A percentile compares a stretch with the other conserved stretches of the same genome.
Conservation (phyloP, 1,284 basidiomycete species). For the Cronartium quercuum region DNA sequence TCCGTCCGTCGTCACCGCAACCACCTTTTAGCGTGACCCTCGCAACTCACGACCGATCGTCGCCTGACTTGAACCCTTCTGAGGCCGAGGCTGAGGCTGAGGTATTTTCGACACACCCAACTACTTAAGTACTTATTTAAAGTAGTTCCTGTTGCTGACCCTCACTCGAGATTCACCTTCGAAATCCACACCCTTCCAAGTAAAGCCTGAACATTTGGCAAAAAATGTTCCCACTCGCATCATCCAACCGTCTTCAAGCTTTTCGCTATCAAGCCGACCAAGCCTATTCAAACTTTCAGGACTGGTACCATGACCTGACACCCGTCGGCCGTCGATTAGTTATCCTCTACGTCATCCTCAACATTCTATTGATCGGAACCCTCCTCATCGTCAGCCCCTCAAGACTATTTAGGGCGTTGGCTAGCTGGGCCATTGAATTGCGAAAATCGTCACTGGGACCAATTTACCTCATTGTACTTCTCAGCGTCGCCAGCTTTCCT, state of each 20-base stretch:
- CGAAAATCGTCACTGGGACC: constrained; percentile 15
- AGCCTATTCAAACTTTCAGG: constrained; percentile 12
- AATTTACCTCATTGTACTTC: constrained; percentile 18
- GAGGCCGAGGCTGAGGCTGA: too few species aligned
- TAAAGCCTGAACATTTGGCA: neutral
- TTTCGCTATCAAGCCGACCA: neutral
- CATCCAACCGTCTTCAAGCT: neutral
- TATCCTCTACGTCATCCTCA: constrained; percentile 6
- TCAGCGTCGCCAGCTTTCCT: constrained; percentile 31
- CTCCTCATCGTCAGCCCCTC: constrained; percentile 31
- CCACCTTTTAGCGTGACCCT: too few species aligned
- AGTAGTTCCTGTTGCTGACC: too few species aligned
- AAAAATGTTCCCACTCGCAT: neutral
- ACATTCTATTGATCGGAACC: constrained; percentile 10
- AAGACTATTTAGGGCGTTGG: constrained; percentile 18
- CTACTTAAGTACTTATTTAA: too few species aligned
- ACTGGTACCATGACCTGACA: constrained; percentile 26
- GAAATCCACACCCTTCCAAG: neutral
- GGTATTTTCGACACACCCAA: too few species aligned
- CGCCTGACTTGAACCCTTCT: too few species aligned
- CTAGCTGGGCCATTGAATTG: constrained; percentile 21
- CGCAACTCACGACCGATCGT: too few species aligned
- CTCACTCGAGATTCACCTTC: neutral
- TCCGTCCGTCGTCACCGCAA: too few species aligned
- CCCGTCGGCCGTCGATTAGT: neutral